Base-by-base conservation (phyloP, 768 basidiomycete species). In the Butyriboletus loyo region DNA sequence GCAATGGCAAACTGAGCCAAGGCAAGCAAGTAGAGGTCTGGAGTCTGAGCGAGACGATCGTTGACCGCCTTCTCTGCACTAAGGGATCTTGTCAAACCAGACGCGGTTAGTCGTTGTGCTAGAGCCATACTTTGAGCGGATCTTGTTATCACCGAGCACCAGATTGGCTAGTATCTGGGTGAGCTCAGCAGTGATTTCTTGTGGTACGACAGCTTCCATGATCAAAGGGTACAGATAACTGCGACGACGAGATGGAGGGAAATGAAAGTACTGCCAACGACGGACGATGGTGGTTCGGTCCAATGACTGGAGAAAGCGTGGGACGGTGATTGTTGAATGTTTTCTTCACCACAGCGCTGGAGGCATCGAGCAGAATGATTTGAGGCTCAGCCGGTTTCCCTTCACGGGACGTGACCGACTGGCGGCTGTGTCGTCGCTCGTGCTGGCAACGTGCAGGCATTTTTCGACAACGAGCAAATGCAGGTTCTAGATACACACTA, bases 141-240 rank as follows among this genome's bases (percentile, higher is more conserved):
- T 88, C 49, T 85, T 82, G 69, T 92, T 92, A 67, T 92, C 89
- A 5, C 88, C 90, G 36, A 89, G 75, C 5, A 92, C 86, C 19
- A 92, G 82, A 69, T 92, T 92, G 11, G 87, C 86, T 37, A 92
- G 81, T 54, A 91, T 89, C 71, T 92, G 89, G 1, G 86, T 89
- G 58, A 91, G 78, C 62, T 91, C 87, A 13, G 75, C 72, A 7
- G 85, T 84, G 40, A 90, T 87, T 67, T 89, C 85, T 51, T 83
- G 78, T 0, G 86, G 67, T 35, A 69, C 69, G 53, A 71, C 68
- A 35, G 69, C 54, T 22, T 69, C 68, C 68, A 69, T 69, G 63
- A 37, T 36, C 2, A 22, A 15, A 37, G 6, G 14, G 30, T 39
- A 14, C 11, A 30, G 52, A 47, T 34, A 34, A 22, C 36, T n/a